These are phyloP conservation scores for Canna indica DNA, from an alignment of 176 grass and related monocot species.

Conservation along the genomic window DNA sequence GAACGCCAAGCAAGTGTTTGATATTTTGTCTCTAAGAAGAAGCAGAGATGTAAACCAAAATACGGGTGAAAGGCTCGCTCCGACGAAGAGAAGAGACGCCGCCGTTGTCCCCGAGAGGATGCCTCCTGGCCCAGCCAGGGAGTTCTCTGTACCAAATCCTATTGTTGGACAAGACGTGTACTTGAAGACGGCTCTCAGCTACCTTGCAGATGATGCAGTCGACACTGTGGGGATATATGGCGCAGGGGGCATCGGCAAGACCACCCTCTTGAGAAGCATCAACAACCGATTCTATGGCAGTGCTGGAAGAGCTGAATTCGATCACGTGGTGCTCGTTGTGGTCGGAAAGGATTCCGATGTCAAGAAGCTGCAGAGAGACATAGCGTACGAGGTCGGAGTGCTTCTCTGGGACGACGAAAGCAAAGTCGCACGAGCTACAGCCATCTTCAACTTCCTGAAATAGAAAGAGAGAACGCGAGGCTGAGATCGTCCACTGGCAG, in stretches of 20 bases:
- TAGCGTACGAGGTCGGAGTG: slow-evolving; percentile 30
- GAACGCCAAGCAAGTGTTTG: neutral
- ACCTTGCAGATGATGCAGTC: slow-evolving; percentile 35
- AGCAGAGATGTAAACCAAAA: too few relatives aligned
- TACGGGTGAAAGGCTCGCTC: too few relatives aligned
- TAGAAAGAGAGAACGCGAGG: too few relatives aligned
- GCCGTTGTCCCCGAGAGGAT: neutral
- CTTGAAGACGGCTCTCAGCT: slow-evolving; percentile 39
- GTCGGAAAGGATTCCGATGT: slow-evolving; percentile 37
- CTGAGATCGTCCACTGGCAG: too few relatives aligned
- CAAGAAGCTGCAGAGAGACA: slow-evolving; percentile 39
- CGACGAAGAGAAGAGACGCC: too few relatives aligned
- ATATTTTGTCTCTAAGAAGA: neutral
- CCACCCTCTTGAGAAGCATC: slow-evolving; percentile 33
- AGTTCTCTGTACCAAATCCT: neutral
- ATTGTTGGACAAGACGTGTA: slow-evolving; percentile 1
- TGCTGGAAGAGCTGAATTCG: slow-evolving; percentile 20
- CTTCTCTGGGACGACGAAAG: slow-evolving; percentile 24
- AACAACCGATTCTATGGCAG: slow-evolving; percentile 32
- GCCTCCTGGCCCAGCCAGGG: neutral
- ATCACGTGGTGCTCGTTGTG: slow-evolving; percentile 41
- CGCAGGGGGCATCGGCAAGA: slow-evolving; percentile 51
- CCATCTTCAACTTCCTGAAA: slow-evolving; percentile 37
- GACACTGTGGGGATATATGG: slow-evolving; percentile 43
- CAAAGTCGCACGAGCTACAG: slow-evolving; percentile 32